Evolutionary conservation across 345 rosid species (phyloP).

Genomic region (Fremontodendron californicum): DNA sequence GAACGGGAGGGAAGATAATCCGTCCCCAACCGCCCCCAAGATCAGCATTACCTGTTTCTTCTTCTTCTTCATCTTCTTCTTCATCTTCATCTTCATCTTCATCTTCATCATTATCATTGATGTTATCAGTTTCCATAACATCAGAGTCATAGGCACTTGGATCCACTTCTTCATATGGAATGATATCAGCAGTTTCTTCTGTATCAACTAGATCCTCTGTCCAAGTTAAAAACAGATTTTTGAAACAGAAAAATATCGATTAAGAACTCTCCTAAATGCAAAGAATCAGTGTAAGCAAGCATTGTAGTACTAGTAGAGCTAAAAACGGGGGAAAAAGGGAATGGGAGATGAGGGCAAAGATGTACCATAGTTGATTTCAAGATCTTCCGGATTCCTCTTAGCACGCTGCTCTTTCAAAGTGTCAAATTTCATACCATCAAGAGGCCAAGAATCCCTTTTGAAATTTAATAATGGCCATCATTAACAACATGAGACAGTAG

Average conservation of each 20-base stretch:
- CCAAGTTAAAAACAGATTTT: neutral
- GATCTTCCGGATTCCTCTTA: constrained; percentile 64
- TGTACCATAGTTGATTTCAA: constrained; percentile 78
- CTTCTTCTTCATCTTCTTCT: too few relatives aligned
- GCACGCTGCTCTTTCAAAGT: constrained; percentile 73
- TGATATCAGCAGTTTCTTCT: constrained; percentile 29
- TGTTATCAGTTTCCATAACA: constrained; percentile 34
- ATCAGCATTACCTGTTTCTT: constrained; percentile 45
- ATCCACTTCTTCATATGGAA: constrained; percentile 36
- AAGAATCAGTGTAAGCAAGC: neutral
- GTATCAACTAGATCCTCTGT: constrained; percentile 56
- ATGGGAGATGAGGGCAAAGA: neutral
- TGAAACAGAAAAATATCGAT: neutral
- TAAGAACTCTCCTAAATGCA: neutral
- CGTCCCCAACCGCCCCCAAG: constrained; percentile 97
- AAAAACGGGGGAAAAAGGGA: neutral
- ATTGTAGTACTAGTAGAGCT: neutral
- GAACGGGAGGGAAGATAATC: constrained; percentile 63
- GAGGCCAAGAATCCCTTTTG: constrained; percentile 80
- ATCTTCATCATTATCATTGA: constrained; percentile 22
- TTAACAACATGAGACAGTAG: neutral
- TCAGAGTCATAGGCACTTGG: constrained; percentile 54
- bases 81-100: too few relatives aligned
- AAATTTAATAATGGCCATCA: neutral
- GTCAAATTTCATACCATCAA: constrained; percentile 64